phyloP scores from a whole-genome alignment of 2,329 filamentous ascomycete species.

The Pestalotiopsis sp. region DNA sequence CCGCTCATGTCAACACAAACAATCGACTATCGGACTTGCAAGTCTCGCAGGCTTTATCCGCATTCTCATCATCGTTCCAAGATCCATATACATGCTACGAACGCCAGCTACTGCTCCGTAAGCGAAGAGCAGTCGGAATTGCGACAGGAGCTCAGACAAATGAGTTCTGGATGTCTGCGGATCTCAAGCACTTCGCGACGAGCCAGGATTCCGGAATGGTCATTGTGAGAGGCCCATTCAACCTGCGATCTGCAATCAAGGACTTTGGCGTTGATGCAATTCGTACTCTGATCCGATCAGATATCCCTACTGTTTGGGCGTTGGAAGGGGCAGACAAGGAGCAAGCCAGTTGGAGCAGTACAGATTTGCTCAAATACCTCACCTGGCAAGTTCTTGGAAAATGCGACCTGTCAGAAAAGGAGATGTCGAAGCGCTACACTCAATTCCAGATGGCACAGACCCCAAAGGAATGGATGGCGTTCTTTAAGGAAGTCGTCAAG shows the following conservation, averaged over 20 bases:
- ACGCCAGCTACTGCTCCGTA: neutral
- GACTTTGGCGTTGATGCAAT: neutral
- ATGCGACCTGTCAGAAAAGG: neutral
- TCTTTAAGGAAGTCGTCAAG: neutral
- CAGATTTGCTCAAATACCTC: neutral
- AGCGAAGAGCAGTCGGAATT: neutral
- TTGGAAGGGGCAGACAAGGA: neutral
- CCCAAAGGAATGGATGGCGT: neutral
- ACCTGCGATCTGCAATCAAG: neutral
- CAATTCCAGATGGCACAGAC: neutral
- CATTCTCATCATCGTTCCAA: neutral
- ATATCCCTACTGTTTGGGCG: neutral
- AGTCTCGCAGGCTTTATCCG: neutral
- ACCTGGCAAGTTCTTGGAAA: neutral
- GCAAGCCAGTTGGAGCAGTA: neutral
- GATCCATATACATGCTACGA: neutral
- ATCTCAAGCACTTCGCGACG: neutral
- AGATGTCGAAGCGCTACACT: neutral
- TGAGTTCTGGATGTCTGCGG: neutral
- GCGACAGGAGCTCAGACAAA: neutral
- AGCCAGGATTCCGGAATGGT: neutral
- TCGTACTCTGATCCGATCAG: neutral
- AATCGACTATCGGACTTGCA: neutral
- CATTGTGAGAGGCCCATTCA: neutral
- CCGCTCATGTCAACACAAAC: neutral